Evolutionary conservation across 805 yeast species (phyloP), one percentile per base, ranked within the genome.

Genomic region (Saccharomycopsis sp.): DNA sequence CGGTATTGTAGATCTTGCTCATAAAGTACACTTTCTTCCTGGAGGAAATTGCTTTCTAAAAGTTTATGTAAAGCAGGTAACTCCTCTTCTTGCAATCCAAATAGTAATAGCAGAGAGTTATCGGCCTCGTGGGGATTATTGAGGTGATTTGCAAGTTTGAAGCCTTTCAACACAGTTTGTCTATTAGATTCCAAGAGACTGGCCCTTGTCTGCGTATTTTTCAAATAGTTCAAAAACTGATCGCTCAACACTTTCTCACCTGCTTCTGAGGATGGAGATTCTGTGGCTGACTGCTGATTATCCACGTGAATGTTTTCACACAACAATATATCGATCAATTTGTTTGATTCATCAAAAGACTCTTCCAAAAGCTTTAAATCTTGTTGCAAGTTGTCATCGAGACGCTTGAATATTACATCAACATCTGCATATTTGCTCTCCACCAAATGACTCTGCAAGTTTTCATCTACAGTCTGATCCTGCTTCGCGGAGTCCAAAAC

Each of bases 1-100:
- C 57, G 23, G 24, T 53, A 55, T 12, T 24, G 34, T n/a, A 60
- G n/a, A 18, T 60, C 57, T 16, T 40, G 34, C 23, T 60, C 56
- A 24, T 57, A 57, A 34, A n/a, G 24, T 29, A 44, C 52, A 24
- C 34, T 34, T n/a, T 55, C 44, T 50, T 60, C 57, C 24, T 48
- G 53, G 21, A 21, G 21, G 34, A 57, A 29, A 18, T 29, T 29
- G 29, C 34, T 48, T 16, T 57, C 47, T 5, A 47, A 53, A 20
- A 18, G 50, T 34, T 29, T 44, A 21, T 51, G 50, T 4, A 55
- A 23, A 15, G 52, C 54, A 14, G 62, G 62, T 3, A 60, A 4
- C 9, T 52, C 55, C 14, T 52, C 44, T 8, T 24, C 23, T 20
- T 60, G 60, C n/a, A 60, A 44, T 34, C 52, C 40, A 18, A 16